A percentile compares a stretch with the other conserved stretches of the same genome.
phyloP scores from a whole-genome alignment of 1,139 yeast species.

The Blastobotrys elegans region DNA sequence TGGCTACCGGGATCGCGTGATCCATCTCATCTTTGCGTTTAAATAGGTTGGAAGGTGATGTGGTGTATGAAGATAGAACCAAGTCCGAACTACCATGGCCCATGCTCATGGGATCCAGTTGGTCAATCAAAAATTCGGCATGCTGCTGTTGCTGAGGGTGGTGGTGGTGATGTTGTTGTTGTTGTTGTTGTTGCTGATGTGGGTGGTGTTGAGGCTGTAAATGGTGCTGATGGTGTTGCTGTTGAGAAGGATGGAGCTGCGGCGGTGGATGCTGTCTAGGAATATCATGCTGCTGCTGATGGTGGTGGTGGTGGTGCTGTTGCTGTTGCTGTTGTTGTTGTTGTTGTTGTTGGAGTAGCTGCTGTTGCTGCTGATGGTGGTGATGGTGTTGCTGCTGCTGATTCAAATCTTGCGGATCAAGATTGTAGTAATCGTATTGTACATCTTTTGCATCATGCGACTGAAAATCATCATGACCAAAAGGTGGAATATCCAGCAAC shows the following conservation, averaged over 20 bases:
- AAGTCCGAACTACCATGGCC: background rate
- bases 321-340: slow-evolving; percentile 5
- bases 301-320: slow-evolving; percentile 2
- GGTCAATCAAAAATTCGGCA: background rate
- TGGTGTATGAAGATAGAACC: slow-evolving; percentile 1
- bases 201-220: slow-evolving; percentile 1
- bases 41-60: slow-evolving; percentile 6
- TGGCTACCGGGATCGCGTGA: slow-evolving; percentile 4
- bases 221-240: slow-evolving; percentile 11
- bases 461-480: slow-evolving; percentile 9
- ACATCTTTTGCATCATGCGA: background rate
- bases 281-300: slow-evolving; percentile 1
- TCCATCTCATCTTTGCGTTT: slow-evolving; percentile 8
- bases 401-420: background rate
- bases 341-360: slow-evolving; percentile 1
- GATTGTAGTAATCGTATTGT: slow-evolving; percentile 9
- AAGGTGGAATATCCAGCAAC: slow-evolving; percentile 7
- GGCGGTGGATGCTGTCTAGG: background rate
- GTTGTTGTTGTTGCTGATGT: slow-evolving; percentile 1
- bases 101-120: background rate
- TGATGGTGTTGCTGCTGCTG: background rate
- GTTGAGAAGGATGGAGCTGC: slow-evolving; percentile 2
- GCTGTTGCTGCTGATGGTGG: slow-evolving; percentile 6
- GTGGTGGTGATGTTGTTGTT: slow-evolving; percentile 4
- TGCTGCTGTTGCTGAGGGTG: slow-evolving; percentile 8